Evolutionary conservation across 2,329 filamentous ascomycete species (phyloP).

Genomic region (Scedosporium apiospermum): DNA sequence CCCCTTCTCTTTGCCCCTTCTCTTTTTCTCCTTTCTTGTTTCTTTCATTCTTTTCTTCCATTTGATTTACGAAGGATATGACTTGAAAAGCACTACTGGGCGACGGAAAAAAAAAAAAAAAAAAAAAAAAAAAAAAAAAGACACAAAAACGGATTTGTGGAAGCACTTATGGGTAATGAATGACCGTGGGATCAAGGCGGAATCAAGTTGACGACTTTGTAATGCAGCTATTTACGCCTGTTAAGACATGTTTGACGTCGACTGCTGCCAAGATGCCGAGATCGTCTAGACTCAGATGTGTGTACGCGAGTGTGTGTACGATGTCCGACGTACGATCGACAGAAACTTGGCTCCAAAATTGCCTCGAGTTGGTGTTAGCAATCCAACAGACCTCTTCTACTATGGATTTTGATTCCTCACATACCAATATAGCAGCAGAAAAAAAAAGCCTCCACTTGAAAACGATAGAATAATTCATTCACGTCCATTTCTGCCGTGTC

Average conservation of each 20-base stretch:
- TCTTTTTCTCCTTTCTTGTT: neutral
- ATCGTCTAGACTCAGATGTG: too few species aligned
- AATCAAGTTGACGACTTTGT: too few species aligned
- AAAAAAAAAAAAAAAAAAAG: neutral
- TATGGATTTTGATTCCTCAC: neutral
- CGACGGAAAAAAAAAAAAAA: neutral
- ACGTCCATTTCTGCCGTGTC: too few species aligned
- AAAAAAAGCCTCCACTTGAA: too few species aligned
- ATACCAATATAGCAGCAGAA: neutral
- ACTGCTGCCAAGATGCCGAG: too few species aligned
- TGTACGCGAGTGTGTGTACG: too few species aligned
- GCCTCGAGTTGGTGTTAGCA: too few species aligned
- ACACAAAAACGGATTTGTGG: neutral
- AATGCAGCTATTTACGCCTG: too few species aligned
- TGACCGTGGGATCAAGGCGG: neutral
- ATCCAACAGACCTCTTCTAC: neutral
- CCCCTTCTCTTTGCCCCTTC: neutral
- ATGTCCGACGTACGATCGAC: too few species aligned
- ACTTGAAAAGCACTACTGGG: neutral
- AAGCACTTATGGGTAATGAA: neutral
- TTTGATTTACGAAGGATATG: neutral
- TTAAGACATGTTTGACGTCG: too few species aligned
- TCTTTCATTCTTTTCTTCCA: neutral
- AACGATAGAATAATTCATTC: too few species aligned
- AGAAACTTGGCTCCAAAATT: too few species aligned